Conservation (phyloP, 176 grass and related monocot genomes). For the Carex scoparia region DNA sequence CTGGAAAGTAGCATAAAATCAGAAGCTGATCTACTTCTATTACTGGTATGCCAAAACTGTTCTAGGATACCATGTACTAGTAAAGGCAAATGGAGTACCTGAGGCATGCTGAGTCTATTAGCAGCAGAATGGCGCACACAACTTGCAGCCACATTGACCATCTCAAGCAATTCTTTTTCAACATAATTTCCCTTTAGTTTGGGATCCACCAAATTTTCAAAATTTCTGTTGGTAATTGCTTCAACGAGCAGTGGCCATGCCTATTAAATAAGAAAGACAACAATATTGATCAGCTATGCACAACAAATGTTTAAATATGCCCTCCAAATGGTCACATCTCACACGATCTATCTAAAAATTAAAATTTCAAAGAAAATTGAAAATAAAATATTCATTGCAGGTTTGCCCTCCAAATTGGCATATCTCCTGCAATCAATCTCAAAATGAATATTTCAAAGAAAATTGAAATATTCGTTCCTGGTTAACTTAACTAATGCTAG, state of each 20-base stretch:
- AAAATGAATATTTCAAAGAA: background rate
- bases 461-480: background rate
- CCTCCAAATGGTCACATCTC: background rate
- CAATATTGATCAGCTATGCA: background rate
- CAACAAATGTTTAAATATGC: background rate
- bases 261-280: conserved; percentile 21
- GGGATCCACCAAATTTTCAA: conserved; percentile 51
- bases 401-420: background rate
- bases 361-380: background rate
- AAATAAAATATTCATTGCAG: background rate
- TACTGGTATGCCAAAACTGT: background rate
- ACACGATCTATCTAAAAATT: background rate
- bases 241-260: conserved; percentile 56
- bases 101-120: conserved; percentile 67
- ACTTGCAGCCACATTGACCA: conserved; percentile 62
- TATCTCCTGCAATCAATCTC: background rate
- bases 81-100: conserved; percentile 31
- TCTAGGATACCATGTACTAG: background rate
- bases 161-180: conserved; percentile 50
- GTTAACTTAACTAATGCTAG: background rate
- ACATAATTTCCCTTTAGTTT: conserved; percentile 37
- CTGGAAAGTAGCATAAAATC: background rate
- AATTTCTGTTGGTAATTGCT: conserved; percentile 52
- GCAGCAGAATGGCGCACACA: conserved; percentile 69
- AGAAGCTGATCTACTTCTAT: background rate